Percentiles rank a stretch among this genome's conserved stretches.
phyloP scores from a whole-genome alignment of 495 filamentous ascomycete genomes.

The Hapsidospora chrysogenum region DNA sequence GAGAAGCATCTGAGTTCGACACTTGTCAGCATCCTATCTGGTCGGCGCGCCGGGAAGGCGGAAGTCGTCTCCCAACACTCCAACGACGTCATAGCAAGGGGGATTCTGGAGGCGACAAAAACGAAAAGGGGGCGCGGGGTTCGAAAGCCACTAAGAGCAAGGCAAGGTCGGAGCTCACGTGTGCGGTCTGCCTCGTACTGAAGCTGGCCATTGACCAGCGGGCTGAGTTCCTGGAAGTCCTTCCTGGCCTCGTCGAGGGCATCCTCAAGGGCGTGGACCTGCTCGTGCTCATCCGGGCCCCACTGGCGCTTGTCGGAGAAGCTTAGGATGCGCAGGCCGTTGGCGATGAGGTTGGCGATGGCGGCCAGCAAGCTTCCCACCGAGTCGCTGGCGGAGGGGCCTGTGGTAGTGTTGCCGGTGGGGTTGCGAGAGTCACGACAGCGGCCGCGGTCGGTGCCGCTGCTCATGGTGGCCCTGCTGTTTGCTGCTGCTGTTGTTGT shows the following conservation, averaged over 20 bases:
- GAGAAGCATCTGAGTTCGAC: slow-evolving; percentile 16
- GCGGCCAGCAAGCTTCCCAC: slow-evolving; percentile 29
- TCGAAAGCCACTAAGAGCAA: neutral
- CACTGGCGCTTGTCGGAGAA: slow-evolving; percentile 32
- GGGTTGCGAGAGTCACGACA: too few relatives aligned
- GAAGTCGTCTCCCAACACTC: too few relatives aligned
- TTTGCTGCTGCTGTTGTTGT: too few relatives aligned
- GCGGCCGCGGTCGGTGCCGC: too few relatives aligned
- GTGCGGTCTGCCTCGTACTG: slow-evolving; percentile 32
- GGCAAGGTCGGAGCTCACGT: slow-evolving; percentile 12
- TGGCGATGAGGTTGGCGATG: slow-evolving; percentile 26
- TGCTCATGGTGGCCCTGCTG: too few relatives aligned
- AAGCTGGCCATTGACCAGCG: slow-evolving; percentile 25
- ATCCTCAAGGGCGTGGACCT: slow-evolving; percentile 25
- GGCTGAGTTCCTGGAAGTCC: slow-evolving; percentile 31
- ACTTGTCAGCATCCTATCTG: slow-evolving; percentile 7
- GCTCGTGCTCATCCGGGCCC: slow-evolving; percentile 32
- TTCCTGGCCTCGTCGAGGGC: slow-evolving; percentile 32
- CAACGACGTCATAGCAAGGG: too few relatives aligned
- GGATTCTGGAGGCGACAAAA: too few relatives aligned
- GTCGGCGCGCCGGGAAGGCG: too few relatives aligned
- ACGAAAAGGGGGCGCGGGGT: neutral
- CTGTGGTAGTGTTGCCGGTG: too few relatives aligned
- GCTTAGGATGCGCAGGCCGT: slow-evolving; percentile 27
- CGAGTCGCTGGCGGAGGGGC: slow-evolving; percentile 26